Percentiles rank a stretch among this genome's conserved stretches.
Conservation (phyloP, 164 flowering plant genomes). For the Tinospora cordifolia region DNA sequence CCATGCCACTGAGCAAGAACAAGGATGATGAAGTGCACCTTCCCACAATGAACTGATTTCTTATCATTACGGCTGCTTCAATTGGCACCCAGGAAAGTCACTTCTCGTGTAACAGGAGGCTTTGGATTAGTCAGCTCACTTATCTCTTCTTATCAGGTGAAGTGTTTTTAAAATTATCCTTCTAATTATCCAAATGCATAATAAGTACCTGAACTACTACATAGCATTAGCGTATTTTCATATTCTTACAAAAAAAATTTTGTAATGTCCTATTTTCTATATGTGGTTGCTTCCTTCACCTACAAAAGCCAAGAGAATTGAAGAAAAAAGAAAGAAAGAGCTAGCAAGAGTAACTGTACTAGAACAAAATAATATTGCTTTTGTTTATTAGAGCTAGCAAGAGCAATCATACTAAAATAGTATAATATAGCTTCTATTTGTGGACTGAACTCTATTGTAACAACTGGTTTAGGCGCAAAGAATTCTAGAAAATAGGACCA, state of each 20-base stretch:
- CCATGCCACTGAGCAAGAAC: no score
- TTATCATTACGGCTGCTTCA: conserved; percentile 95
- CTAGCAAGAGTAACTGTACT: no score
- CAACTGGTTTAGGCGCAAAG: no score
- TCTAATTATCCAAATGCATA: not conserved
- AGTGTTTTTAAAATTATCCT: not conserved
- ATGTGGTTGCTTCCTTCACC: conserved; percentile 73
- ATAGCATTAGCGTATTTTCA: not conserved
- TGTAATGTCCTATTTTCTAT: conserved; percentile 3
- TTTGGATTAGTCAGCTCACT: conserved; percentile 81
- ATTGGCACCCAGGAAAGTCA: conserved; percentile 87
- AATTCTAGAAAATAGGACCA: not conserved
- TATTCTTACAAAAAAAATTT: no score
- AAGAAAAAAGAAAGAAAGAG: conserved; percentile 15
- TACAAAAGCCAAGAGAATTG: conserved; percentile 49
- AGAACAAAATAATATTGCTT: no score
- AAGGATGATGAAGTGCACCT: no score
- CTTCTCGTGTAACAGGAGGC: conserved; percentile 91
- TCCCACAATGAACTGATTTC: no score
- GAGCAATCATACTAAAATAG: no score
- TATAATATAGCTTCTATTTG: no score
- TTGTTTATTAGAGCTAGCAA: no score
- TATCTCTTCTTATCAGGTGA: conserved; percentile 97
- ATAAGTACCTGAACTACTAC: no score
- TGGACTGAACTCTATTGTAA: no score